Base-by-base conservation (phyloP, 805 yeast species). In the Kuraishia ogatae region DNA sequence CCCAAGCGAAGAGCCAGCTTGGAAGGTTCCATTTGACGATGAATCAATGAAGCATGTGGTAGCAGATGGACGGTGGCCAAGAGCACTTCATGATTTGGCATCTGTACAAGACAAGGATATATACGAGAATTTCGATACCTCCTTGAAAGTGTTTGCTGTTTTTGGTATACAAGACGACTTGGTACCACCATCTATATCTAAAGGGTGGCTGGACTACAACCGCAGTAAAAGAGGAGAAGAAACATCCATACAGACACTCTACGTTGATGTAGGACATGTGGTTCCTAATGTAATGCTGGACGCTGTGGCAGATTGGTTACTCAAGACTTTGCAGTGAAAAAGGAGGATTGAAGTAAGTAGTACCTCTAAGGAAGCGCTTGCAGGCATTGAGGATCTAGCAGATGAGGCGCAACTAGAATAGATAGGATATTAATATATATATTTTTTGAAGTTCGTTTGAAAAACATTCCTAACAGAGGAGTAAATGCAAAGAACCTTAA, bases 81-180 rank as follows among this genome's bases (percentile, higher is more conserved):
- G 53, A 35, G 52, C 24, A 20, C 53, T 58, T 35, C 59, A 56
- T 48, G 54, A 54, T 23, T 54, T 56, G 48, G 22, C 53, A 13
- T 35, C 56, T 17, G 53, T 48, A 20, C 57, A 56, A 24, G 60
- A 58, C 24, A 51, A 50, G 39, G 48, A 56, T 19, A 55, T 58
- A 35, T 52, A 56, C 11, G 59, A 58, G 43, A 55, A 56, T 39
- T 58, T 58, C 22, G 59, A 59, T 4, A 54, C 53, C 24, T 57
- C 56, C 43, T 53, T 58, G 39, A 56, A 58, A 39, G 60, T 58
- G 29, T 55, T 55, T 51, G 57, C 60, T 6, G 20, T 56, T 6
- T 56, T 55, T 53, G 60, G 60, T 5, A 53, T 17, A 17, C 24
- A 19, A 11, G 60, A 58, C 20, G 50, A 23, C 3, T 35, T 55